Conservation (phyloP, 2,329 filamentous ascomycete species). For the Neonectria magnoliae region DNA sequence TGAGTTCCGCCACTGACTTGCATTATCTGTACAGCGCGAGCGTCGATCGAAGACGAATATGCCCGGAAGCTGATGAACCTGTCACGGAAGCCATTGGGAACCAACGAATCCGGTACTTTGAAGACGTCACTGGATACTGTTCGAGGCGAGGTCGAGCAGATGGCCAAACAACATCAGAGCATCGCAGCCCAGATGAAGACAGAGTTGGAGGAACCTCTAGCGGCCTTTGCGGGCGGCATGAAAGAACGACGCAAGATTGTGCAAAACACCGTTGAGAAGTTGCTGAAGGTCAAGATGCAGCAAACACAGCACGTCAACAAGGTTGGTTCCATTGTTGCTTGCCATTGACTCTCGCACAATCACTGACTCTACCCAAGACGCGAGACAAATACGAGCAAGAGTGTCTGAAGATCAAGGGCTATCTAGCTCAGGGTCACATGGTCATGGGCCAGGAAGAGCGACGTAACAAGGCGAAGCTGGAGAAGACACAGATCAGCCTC, state of each 20-base stretch:
- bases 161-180: constrained; percentile 91
- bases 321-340: constrained; percentile 56
- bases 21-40: constrained; percentile 68
- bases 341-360: neutral
- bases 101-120: constrained; percentile 85
- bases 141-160: constrained; percentile 88
- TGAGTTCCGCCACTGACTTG: neutral
- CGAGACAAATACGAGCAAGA: constrained; percentile 97
- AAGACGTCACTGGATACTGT: constrained; percentile 87
- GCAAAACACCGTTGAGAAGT: constrained; percentile 91
- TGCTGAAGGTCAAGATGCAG: constrained; percentile 91
- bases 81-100: constrained; percentile 88
- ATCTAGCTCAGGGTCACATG: constrained; percentile 98
- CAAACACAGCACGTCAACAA: constrained; percentile 94
- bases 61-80: constrained; percentile 87
- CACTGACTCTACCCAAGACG: constrained; percentile 63
- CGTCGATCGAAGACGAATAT: constrained; percentile 97
- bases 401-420: constrained; percentile 97
- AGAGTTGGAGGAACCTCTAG: constrained; percentile 92
- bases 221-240: constrained; percentile 91
- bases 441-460: constrained; percentile 99
- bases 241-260: constrained; percentile 98
- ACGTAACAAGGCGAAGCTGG: constrained; percentile 98
- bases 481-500: constrained; percentile 97
- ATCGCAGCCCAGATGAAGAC: constrained; percentile 96